A percentile compares a stretch with the other conserved stretches of the same genome.
phyloP scores from a whole-genome alignment of 768 basidiomycete species.

The Tulasnella sp. region DNA sequence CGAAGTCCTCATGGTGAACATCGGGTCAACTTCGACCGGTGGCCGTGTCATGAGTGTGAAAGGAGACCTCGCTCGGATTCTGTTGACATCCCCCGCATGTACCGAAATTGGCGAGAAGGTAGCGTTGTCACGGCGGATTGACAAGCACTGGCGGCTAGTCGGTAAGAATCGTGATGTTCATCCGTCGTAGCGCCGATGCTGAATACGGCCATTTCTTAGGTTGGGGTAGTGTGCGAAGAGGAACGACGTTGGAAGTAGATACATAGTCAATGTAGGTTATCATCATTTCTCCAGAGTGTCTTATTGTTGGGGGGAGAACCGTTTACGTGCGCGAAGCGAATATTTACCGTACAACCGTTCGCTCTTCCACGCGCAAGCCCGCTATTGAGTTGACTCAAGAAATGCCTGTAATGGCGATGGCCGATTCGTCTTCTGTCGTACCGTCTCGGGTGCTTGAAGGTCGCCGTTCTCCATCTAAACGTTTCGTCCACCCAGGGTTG shows the following conservation, averaged over 20 bases:
- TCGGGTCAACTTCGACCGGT: slow-evolving; percentile 93
- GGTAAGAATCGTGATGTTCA: slow-evolving; percentile 39
- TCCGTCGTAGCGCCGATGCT: neutral
- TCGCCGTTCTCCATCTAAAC: too few relatives aligned
- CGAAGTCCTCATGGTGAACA: slow-evolving; percentile 91
- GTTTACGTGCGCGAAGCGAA: too few relatives aligned
- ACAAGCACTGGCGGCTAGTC: slow-evolving; percentile 97
- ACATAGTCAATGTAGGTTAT: neutral
- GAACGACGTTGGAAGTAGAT: slow-evolving; percentile 53
- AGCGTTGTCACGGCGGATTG: slow-evolving; percentile 83
- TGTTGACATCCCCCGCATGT: slow-evolving; percentile 87
- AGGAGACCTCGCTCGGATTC: slow-evolving; percentile 88
- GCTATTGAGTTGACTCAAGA: too few relatives aligned
- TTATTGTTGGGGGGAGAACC: too few relatives aligned
- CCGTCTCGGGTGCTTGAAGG: too few relatives aligned
- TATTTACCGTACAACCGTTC: too few relatives aligned
- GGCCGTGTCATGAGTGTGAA: slow-evolving; percentile 90
- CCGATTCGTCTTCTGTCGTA: too few relatives aligned
- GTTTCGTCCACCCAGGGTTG: too few relatives aligned
- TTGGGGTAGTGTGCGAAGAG: slow-evolving; percentile 74
- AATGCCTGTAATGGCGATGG: too few relatives aligned
- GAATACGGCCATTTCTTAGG: slow-evolving; percentile 25
- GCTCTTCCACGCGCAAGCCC: too few relatives aligned
- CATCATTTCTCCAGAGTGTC: neutral
- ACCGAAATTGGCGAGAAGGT: slow-evolving; percentile 98